Evolutionary conservation across 2,329 filamentous ascomycete species (phyloP).

Genomic region (Penicillium sp.): DNA sequence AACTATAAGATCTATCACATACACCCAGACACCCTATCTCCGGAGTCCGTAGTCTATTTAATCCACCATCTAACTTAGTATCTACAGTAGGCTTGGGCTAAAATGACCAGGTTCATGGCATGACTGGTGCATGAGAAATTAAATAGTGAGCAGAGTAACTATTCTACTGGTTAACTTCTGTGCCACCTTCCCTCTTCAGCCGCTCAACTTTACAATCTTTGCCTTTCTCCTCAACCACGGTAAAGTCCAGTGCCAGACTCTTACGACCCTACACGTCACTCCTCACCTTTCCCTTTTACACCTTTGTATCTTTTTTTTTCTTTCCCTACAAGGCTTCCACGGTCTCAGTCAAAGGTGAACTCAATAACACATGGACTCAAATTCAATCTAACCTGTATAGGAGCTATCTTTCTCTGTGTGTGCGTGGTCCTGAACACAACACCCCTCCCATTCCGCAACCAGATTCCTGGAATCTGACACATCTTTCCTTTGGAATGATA

Average conservation of each 20-base stretch:
- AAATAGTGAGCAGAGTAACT: too few species aligned
- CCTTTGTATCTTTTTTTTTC: not conserved
- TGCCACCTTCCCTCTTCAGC: slow-evolving; percentile 7
- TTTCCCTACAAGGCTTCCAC: not conserved
- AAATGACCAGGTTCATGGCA: not conserved
- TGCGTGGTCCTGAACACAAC: not conserved
- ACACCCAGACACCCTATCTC: not conserved
- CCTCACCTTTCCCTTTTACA: not conserved
- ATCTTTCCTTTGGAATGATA: not conserved
- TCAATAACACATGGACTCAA: too few species aligned
- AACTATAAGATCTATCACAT: too few species aligned
- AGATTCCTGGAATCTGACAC: not conserved
- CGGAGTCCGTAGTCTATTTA: not conserved
- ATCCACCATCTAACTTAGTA: not conserved
- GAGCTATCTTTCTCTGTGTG: not conserved
- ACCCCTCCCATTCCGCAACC: not conserved
- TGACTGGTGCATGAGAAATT: not conserved
- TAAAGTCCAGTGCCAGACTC: slow-evolving; percentile 9
- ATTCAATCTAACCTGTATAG: too few species aligned
- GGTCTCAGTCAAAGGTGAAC: too few species aligned
- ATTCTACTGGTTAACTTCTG: too few species aligned
- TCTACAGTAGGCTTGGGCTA: too few species aligned
- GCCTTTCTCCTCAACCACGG: slow-evolving; percentile 9
- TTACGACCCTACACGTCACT: slow-evolving; percentile 24
- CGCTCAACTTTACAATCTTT: not conserved